phyloP scores from a whole-genome alignment of 169 alveolate species.

The Eimeria acervulina region DNA sequence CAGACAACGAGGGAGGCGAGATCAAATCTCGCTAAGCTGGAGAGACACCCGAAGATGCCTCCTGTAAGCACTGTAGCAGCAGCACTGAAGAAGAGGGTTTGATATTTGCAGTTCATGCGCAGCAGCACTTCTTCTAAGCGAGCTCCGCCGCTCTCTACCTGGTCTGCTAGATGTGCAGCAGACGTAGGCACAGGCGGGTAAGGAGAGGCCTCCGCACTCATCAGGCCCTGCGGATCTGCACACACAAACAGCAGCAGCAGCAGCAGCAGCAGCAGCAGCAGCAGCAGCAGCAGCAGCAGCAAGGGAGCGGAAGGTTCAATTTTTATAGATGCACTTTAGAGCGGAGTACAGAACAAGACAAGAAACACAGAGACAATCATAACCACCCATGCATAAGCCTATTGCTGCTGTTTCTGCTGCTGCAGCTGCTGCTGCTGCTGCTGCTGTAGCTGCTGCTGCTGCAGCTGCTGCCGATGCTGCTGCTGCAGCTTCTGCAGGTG shows the following conservation, averaged over 20 bases:
- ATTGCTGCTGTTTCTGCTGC: not conserved
- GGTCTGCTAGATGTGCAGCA: conserved; percentile 86
- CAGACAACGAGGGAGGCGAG: conserved; percentile 89
- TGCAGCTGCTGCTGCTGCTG: not conserved
- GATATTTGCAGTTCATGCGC: conserved; percentile 92
- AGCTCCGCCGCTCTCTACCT: conserved; percentile 94
- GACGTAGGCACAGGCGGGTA: conserved; percentile 80
- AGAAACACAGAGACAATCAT: not conserved
- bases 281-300: not conserved
- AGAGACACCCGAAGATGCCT: conserved; percentile 89
- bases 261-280: conserved; percentile 44
- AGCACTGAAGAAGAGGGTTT: conserved; percentile 92
- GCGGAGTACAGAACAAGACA: not conserved
- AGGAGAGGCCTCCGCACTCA: not conserved
- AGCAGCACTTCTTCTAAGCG: conserved; percentile 93
- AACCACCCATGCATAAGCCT: not conserved
- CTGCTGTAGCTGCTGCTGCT: not conserved
- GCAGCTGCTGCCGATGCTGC: not conserved
- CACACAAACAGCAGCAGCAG: not conserved
- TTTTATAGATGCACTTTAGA: not conserved
- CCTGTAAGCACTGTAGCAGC: conserved; percentile 91
- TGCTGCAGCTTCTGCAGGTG: not conserved
- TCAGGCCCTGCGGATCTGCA: conserved; percentile 46
- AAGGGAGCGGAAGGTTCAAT: not conserved
- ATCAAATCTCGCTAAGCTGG: conserved; percentile 87